These are phyloP conservation scores for Trichosporon ovoides DNA, from an alignment of 1,284 basidiomycete species.

Conservation along the genomic window DNA sequence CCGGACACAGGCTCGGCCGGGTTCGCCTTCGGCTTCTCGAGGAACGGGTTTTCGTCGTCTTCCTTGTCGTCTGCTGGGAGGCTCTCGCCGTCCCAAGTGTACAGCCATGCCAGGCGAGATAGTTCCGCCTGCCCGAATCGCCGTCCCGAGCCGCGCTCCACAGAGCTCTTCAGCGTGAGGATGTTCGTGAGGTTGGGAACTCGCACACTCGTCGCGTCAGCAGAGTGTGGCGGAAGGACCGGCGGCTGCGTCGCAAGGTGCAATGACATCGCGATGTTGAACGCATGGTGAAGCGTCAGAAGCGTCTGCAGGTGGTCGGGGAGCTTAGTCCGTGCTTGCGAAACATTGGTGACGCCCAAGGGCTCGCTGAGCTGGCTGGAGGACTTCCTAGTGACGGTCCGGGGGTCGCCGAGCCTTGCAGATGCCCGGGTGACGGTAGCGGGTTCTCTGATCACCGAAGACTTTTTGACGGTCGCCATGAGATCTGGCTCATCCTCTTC, in stretches of 20 bases:
- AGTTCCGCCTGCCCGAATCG: conserved; percentile 44
- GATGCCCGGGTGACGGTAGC: too few relatives aligned
- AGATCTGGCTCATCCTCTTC: background rate
- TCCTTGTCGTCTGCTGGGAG: conserved; percentile 28
- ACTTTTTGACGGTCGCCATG: too few relatives aligned
- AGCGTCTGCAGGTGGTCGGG: conserved; percentile 45
- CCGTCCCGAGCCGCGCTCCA: conserved; percentile 43
- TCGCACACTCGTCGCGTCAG: conserved; percentile 28
- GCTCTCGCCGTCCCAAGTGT: conserved; percentile 44
- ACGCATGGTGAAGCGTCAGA: conserved; percentile 42
- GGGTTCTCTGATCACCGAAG: too few relatives aligned
- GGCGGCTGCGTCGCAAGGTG: conserved; percentile 48
- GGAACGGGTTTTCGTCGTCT: conserved; percentile 23
- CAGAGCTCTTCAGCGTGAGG: conserved; percentile 37
- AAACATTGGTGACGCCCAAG: too few relatives aligned
- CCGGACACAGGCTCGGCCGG: conserved; percentile 15
- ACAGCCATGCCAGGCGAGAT: conserved; percentile 46
- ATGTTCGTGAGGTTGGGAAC: conserved; percentile 45
- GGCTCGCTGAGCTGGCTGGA: background rate
- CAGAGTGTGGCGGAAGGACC: conserved; percentile 43
- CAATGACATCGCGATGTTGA: conserved; percentile 46
- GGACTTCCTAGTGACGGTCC: background rate
- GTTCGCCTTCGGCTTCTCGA: conserved; percentile 13
- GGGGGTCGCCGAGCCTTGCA: too few relatives aligned
- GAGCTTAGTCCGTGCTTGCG: conserved; percentile 14